Conservation (phyloP, 2,329 filamentous ascomycete genomes). For the Talaromyces albobiverticillius region DNA sequence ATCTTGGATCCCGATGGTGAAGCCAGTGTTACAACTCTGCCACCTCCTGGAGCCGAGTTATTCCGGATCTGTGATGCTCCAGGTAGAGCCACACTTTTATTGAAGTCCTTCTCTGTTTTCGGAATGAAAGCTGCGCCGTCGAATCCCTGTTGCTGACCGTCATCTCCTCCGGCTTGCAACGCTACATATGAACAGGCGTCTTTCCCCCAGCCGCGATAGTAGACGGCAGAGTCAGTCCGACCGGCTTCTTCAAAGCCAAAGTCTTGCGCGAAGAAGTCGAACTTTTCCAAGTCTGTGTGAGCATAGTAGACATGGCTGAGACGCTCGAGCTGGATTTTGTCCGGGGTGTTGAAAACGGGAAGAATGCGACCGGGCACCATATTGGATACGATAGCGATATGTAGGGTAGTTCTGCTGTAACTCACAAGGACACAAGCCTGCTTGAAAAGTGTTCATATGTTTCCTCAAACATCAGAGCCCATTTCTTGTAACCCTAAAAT, state of each 20-base stretch:
- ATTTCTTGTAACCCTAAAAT: too few relatives aligned
- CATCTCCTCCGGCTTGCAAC: background rate
- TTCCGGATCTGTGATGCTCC: background rate
- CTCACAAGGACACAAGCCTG: too few relatives aligned
- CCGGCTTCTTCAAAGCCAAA: background rate
- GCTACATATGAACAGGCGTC: background rate
- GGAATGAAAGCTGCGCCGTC: background rate
- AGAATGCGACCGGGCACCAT: too few relatives aligned
- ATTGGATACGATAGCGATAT: too few relatives aligned
- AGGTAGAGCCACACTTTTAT: background rate
- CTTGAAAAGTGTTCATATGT: too few relatives aligned
- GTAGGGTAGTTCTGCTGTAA: too few relatives aligned
- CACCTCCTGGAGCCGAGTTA: background rate
- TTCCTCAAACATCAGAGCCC: too few relatives aligned
- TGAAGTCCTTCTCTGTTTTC: background rate
- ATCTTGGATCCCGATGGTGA: background rate
- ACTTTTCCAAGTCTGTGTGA: background rate
- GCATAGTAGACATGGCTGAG: background rate
- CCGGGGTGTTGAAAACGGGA: background rate
- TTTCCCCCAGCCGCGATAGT: background rate
- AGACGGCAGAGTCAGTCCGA: background rate
- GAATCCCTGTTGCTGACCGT: background rate
- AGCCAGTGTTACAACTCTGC: background rate
- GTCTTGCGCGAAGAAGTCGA: background rate
- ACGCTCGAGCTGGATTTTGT: background rate